Evolutionary conservation across 129 eudicot genomes (phyloP).

Genomic region (Centaurea solstitialis): DNA sequence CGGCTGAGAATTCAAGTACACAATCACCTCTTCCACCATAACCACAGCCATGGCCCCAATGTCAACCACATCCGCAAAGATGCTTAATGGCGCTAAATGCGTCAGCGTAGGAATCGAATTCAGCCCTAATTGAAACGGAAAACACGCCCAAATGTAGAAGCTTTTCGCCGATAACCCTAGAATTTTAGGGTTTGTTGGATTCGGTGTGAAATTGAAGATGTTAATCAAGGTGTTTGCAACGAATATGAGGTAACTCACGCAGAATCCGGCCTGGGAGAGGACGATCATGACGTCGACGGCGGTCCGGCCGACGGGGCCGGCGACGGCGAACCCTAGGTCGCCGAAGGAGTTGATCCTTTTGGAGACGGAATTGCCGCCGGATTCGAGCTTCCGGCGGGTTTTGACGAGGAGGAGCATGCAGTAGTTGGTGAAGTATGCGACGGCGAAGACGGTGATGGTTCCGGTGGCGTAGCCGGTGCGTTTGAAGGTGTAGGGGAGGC

Average conservation of each 20-base stretch:
- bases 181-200: conserved; percentile 13
- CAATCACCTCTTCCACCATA: conserved; percentile 67
- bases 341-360: conserved; percentile 86
- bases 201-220: conserved; percentile 39
- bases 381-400: conserved; percentile 60
- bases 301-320: conserved; percentile 66
- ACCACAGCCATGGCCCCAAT: conserved; percentile 90
- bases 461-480: conserved; percentile 69
- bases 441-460: conserved; percentile 50
- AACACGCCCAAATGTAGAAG: conserved; percentile 71
- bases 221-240: conserved; percentile 63
- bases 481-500: conserved; percentile 80
- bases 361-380: conserved; percentile 20
- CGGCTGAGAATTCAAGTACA: conserved; percentile 44
- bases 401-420: conserved; percentile 67
- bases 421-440: conserved; percentile 59
- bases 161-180: conserved; percentile 55
- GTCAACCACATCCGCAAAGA: conserved; percentile 83
- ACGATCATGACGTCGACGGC: conserved; percentile 87
- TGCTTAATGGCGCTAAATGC: conserved; percentile 89
- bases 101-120: conserved; percentile 82
- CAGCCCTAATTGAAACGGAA: conserved; percentile 80
- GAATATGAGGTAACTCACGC: conserved; percentile 84
- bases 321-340: conserved; percentile 78
- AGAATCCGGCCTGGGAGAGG: conserved; percentile 87